Conservation (phyloP, 768 basidiomycete genomes). For the Lactarius akahatsu region DNA sequence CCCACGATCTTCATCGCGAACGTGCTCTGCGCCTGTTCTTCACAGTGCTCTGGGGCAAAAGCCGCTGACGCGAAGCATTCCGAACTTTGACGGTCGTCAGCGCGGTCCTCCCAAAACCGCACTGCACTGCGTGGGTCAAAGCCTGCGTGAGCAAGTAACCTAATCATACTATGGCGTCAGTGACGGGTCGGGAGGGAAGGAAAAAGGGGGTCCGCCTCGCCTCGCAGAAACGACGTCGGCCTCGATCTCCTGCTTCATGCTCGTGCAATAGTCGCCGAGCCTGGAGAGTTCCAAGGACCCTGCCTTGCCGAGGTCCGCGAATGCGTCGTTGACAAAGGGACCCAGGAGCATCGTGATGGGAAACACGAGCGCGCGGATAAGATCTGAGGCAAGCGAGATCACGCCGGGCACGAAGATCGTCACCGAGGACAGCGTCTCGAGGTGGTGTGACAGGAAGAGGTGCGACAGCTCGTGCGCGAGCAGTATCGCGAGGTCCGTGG, state of each 20-base stretch:
- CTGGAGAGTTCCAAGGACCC: constrained; percentile 74
- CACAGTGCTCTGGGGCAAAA: constrained; percentile 35
- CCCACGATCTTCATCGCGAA: constrained; percentile 52
- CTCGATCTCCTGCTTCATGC: constrained; percentile 83
- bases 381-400: constrained; percentile 72
- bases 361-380: constrained; percentile 76
- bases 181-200: constrained; percentile 10
- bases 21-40: constrained; percentile 21
- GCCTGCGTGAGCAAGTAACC: constrained; percentile 89
- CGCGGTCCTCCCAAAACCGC: constrained; percentile 74
- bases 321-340: constrained; percentile 93
- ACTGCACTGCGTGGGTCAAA: constrained; percentile 85
- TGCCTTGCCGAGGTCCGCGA: constrained; percentile 76
- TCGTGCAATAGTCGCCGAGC: constrained; percentile 74
- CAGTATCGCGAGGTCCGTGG: constrained; percentile 83
- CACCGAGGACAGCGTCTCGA: constrained; percentile 85
- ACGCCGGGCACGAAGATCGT: constrained; percentile 81
- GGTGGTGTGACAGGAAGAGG: constrained; percentile 84
- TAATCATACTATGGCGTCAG: constrained; percentile 34
- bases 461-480: constrained; percentile 94
- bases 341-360: constrained; percentile 90
- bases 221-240: constrained; percentile 87
- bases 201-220: constrained; percentile 40
- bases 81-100: constrained; percentile 37
- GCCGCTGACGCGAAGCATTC: constrained; percentile 42